These are phyloP conservation scores for Crithidia expoeki DNA, from an alignment of 208 protist genomes.

Conservation along the genomic window DNA sequence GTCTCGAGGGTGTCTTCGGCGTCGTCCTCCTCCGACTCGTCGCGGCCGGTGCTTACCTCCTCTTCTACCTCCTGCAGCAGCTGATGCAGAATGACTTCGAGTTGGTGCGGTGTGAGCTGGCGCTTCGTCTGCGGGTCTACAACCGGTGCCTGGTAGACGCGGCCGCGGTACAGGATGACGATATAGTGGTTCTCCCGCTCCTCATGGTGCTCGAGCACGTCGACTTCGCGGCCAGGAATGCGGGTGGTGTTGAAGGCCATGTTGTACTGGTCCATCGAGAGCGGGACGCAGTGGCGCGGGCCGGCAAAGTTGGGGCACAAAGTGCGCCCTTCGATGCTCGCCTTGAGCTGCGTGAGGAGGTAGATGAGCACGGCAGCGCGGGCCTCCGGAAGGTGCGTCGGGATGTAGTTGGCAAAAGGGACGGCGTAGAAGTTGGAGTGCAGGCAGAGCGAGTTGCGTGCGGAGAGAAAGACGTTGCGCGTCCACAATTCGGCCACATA, in stretches of 20 bases:
- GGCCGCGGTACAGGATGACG: slow-evolving; percentile 73
- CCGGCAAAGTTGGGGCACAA: slow-evolving; percentile 66
- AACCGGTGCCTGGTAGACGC: slow-evolving; percentile 67
- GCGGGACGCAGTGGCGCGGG: slow-evolving; percentile 53
- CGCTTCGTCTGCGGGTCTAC: slow-evolving; percentile 49
- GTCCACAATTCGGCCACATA: slow-evolving; percentile 92
- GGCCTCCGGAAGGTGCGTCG: slow-evolving; percentile 54
- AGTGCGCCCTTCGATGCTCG: slow-evolving; percentile 57
- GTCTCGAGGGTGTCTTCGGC: slow-evolving; percentile 50
- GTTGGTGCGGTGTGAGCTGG: slow-evolving; percentile 60
- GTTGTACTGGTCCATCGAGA: slow-evolving; percentile 89
- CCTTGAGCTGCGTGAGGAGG: slow-evolving; percentile 69
- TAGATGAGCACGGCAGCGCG: slow-evolving; percentile 72
- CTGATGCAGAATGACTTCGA: slow-evolving; percentile 53
- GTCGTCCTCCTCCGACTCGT: slow-evolving; percentile 63
- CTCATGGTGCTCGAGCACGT: slow-evolving; percentile 61
- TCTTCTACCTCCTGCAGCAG: slow-evolving; percentile 52
- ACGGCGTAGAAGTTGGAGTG: slow-evolving; percentile 91
- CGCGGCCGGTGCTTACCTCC: slow-evolving; percentile 50
- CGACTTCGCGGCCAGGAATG: slow-evolving; percentile 82
- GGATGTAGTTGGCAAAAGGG: slow-evolving; percentile 55
- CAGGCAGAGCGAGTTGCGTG: slow-evolving; percentile 76
- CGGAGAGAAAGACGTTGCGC: slow-evolving; percentile 86
- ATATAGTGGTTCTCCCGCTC: slow-evolving; percentile 62
- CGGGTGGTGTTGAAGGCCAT: slow-evolving; percentile 84